These are phyloP conservation scores for Aphanomyces stellatus DNA, from an alignment of 352 stramenopile genomes.

Conservation along the genomic window DNA sequence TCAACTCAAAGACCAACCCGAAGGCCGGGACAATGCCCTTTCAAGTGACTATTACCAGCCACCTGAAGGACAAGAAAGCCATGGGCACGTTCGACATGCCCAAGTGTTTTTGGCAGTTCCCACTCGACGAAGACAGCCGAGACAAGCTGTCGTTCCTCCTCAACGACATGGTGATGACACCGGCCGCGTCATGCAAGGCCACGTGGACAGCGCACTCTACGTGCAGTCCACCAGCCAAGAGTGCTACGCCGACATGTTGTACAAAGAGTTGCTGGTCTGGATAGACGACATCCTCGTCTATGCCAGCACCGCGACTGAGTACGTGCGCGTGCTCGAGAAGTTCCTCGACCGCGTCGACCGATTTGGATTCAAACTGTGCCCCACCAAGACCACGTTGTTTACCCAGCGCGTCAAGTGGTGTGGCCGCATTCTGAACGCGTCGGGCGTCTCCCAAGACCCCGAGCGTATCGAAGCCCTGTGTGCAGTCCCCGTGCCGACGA, in stretches of 20 bases:
- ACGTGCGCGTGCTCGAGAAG: conserved; percentile 5
- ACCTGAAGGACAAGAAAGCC: no score
- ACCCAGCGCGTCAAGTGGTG: conserved; percentile 22
- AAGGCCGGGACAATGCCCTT: background rate
- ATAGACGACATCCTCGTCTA: no score
- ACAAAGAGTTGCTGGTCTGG: conserved; percentile 21
- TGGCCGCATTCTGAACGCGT: conserved; percentile 13
- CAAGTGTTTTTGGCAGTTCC: background rate
- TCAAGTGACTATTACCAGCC: no score
- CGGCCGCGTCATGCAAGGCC: conserved; percentile 24
- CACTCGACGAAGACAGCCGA: conserved; percentile 16
- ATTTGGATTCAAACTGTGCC: conserved; percentile 19
- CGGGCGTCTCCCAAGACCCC: background rate
- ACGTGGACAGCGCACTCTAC: no score
- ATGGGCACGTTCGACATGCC: no score
- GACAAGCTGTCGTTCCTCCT: conserved; percentile 26
- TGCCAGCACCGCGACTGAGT: conserved; percentile 5
- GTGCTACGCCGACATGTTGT: conserved; percentile 15
- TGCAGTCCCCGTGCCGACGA: no score
- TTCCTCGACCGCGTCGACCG: conserved; percentile 16
- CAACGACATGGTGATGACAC: conserved; percentile 22
- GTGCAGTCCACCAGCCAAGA: conserved; percentile 22
- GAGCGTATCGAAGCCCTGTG: background rate
- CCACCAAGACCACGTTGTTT: conserved; percentile 20
- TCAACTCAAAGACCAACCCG: background rate